These are phyloP conservation scores for Raffaelea deltoideospora DNA, from an alignment of 2,329 filamentous ascomycete species.

Conservation along the genomic window DNA sequence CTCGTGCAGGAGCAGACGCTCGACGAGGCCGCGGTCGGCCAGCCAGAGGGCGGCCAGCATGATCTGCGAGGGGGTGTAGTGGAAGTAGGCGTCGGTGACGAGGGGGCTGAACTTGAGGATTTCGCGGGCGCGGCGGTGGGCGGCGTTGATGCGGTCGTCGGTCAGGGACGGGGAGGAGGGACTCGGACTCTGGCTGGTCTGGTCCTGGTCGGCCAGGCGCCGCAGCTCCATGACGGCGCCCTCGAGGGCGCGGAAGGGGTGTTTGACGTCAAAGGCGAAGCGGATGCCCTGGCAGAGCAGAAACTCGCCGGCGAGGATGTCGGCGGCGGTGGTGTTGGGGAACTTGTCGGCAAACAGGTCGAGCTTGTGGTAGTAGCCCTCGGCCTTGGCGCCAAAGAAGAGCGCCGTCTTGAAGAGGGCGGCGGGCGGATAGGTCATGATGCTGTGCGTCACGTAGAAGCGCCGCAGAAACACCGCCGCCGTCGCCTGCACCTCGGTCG, in stretches of 20 bases:
- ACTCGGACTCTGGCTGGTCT: slow-evolving; percentile 2
- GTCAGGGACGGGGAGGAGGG: slow-evolving; percentile 4
- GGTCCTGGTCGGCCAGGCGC: slow-evolving; percentile 47
- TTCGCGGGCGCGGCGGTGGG: slow-evolving; percentile 58
- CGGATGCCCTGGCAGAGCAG: slow-evolving; percentile 80
- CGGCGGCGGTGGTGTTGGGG: slow-evolving; percentile 56
- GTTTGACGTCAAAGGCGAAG: slow-evolving; percentile 85
- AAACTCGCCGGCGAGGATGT: slow-evolving; percentile 83
- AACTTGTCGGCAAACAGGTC: slow-evolving; percentile 50
- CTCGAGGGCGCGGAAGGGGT: slow-evolving; percentile 78
- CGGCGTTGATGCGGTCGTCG: slow-evolving; percentile 34
- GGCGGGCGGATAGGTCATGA: slow-evolving; percentile 90
- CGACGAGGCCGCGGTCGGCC: slow-evolving; percentile 50
- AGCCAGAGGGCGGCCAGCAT: slow-evolving; percentile 70
- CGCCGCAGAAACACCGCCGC: slow-evolving; percentile 81
- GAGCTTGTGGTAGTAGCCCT: slow-evolving; percentile 50
- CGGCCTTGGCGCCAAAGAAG: slow-evolving; percentile 87
- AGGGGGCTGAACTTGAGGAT: slow-evolving; percentile 67
- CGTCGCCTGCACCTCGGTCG: slow-evolving; percentile 47
- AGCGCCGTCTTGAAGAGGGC: slow-evolving; percentile 80
- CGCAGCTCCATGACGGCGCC: slow-evolving; percentile 73
- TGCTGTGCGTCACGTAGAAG: slow-evolving; percentile 90
- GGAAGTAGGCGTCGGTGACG: slow-evolving; percentile 91
- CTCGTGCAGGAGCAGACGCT: slow-evolving; percentile 29
- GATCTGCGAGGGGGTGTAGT: slow-evolving; percentile 88